These are phyloP conservation scores for Globisporangium paroecandrum DNA, from an alignment of 352 stramenopile genomes.

Conservation along the genomic window DNA sequence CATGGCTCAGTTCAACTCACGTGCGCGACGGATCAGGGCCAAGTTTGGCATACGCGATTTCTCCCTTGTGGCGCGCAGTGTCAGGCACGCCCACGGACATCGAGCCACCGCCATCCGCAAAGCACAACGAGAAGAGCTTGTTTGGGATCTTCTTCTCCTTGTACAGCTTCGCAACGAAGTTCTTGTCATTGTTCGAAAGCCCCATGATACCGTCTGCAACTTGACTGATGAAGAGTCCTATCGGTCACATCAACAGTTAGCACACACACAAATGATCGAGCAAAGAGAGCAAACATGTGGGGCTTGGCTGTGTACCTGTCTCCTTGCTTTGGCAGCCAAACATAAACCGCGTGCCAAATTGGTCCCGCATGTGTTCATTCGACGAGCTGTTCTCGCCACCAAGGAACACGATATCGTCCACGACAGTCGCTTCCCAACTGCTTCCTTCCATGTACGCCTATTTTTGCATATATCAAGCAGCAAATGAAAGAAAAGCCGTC, in stretches of 20 bases:
- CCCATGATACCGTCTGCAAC: conserved; percentile 85
- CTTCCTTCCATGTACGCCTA: conserved; percentile 86
- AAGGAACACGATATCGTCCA: conserved; percentile 79
- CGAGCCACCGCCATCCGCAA: conserved; percentile 56
- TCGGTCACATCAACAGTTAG: not conserved
- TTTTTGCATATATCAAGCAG: not conserved
- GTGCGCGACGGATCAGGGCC: conserved; percentile 24
- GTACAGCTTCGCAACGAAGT: conserved; percentile 74
- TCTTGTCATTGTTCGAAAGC: conserved; percentile 62
- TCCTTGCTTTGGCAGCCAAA: conserved; percentile 79
- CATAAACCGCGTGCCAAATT: conserved; percentile 71
- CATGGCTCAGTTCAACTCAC: conserved; percentile 15
- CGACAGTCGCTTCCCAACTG: conserved; percentile 75
- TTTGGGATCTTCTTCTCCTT: conserved; percentile 75
- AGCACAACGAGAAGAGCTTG: conserved; percentile 81
- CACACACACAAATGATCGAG: not conserved
- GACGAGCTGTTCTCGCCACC: conserved; percentile 53
- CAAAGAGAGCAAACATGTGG: not conserved
- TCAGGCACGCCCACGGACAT: conserved; percentile 67
- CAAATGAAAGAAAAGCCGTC: not conserved
- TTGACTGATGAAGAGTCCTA: conserved; percentile 75
- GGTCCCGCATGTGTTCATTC: conserved; percentile 47
- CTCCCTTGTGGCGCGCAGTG: conserved; percentile 41
- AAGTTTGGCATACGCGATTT: conserved; percentile 60
- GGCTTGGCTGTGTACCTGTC: conserved; percentile 31